A percentile compares a stretch with the other conserved stretches of the same genome.
Evolutionary conservation across 768 basidiomycete species (phyloP).

Genomic region (Gelatoporia subvermispora): DNA sequence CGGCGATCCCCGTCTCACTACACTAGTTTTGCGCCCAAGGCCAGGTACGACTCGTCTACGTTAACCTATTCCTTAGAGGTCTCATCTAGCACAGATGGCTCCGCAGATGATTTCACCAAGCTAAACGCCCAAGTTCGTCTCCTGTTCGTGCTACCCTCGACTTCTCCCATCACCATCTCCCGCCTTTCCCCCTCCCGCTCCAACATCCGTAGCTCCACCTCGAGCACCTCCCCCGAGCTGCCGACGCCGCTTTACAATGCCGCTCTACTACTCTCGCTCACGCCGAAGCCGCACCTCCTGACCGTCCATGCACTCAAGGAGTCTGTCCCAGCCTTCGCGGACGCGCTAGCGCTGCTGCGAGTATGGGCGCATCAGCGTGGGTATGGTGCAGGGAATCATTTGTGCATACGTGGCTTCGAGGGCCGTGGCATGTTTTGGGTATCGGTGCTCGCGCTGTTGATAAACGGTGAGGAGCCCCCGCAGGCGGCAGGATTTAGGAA

Average conservation of each 20-base stretch:
- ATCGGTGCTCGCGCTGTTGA: slow-evolving; percentile 51
- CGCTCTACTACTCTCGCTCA: slow-evolving; percentile 50
- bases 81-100: slow-evolving; percentile 36
- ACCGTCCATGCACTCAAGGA: slow-evolving; percentile 42
- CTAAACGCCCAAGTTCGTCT: slow-evolving; percentile 70
- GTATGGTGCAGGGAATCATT: slow-evolving; percentile 51
- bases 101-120: slow-evolving; percentile 56
- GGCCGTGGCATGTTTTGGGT: slow-evolving; percentile 66
- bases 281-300: slow-evolving; percentile 45
- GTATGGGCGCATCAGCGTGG: slow-evolving; percentile 91
- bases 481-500: slow-evolving; percentile 22
- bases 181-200: slow-evolving; percentile 71
- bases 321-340: slow-evolving; percentile 53
- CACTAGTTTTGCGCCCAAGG: slow-evolving; percentile 54
- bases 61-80: neutral
- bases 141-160: slow-evolving; percentile 57
- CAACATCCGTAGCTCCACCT: slow-evolving; percentile 47
- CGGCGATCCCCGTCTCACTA: slow-evolving; percentile 61
- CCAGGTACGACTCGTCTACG: slow-evolving; percentile 35
- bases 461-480: slow-evolving; percentile 61
- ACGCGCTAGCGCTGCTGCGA: slow-evolving; percentile 74
- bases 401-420: slow-evolving; percentile 69
- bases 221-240: slow-evolving; percentile 22
- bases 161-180: slow-evolving; percentile 60
- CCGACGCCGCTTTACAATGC: slow-evolving; percentile 79